phyloP scores from a whole-genome alignment of 179 eudicot genomes.

The Drosera spatulata region DNA sequence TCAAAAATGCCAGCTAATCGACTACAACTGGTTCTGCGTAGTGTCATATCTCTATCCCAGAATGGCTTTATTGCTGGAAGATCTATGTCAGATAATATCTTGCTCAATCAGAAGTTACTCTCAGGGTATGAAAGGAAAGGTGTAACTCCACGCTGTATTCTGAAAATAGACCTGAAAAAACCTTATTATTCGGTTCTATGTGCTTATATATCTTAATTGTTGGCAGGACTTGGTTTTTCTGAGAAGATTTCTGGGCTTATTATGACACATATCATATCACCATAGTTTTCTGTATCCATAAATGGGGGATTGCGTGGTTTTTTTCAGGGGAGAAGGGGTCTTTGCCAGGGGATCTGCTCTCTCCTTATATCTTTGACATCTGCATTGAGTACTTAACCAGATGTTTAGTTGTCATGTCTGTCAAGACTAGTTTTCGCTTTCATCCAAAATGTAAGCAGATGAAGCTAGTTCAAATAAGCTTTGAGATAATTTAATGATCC shows the following conservation, averaged over 20 bases:
- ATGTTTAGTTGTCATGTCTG: neutral
- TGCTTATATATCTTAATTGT: neutral
- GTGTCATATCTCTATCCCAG: neutral
- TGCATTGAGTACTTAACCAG: neutral
- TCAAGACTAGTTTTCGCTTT: neutral
- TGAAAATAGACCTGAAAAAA: neutral
- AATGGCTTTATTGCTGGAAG: neutral
- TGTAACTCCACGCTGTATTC: neutral
- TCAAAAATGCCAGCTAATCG: neutral
- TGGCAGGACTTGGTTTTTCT: neutral
- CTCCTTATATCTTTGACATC: neutral
- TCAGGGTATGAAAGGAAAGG: neutral
- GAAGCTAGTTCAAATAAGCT: neutral
- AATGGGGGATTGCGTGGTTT: neutral
- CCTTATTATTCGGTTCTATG: neutral
- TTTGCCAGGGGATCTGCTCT: slow-evolving; percentile 1
- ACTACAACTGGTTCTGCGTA: neutral
- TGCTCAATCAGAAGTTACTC: neutral
- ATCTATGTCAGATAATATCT: neutral
- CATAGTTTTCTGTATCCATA: neutral
- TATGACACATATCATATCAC: neutral
- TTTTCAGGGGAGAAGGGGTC: neutral
- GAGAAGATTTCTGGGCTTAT: neutral
- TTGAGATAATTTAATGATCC: neutral
- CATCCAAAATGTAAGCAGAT: neutral